Evolutionary conservation across 2,329 filamentous ascomycete genomes (phyloP), one percentile per base, ranked within the genome.

Genomic region (Calonectria pteridis): DNA sequence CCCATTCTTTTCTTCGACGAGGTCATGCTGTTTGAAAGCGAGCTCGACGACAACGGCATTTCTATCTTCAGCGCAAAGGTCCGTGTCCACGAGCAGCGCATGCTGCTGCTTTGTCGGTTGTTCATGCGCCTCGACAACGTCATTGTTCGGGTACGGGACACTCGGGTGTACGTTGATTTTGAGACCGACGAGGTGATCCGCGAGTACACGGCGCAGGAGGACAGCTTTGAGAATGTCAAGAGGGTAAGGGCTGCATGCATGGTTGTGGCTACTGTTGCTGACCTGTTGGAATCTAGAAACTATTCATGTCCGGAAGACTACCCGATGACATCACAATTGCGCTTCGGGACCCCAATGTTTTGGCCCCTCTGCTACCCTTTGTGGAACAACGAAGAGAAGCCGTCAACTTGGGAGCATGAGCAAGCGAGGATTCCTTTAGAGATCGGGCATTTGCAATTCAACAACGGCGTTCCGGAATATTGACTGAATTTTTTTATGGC

Each of bases 1-100:
- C 97, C 97, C 0, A 99, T 99, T 77, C 87, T 98, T 6, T 98
- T 98, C 89, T 98, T 97, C 83, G 96, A 98, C 86, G 95, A 98
- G 80, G 95, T 99, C 49, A 92, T 98, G 79, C 89, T 99, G 62
- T 99, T 98, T 84, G 97, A 99, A 87, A 97, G 97, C 86, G 97
- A 99, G 87, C 91, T 99, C 59, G 97, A 98, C 74, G 97, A 99
- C 84, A 99, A 99, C 82, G 97, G 97, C 74, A 97, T 98, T 79
- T 95, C 95, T 35, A 90, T 98, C 82, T 89, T 97, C 72, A 97
- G 93, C 75, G 95, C 94, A 85, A 99, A 99, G 88, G 88, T 98
- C 65, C 90, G 97, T 73, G 96, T 98, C 71, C 98, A 98, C 93
- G 95, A 96, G 69, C 91, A 93, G 80, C 90, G 97, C 69, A 92